These are phyloP conservation scores for Medicago ruthenica DNA, from an alignment of 306 rosid genomes.

Conservation along the genomic window DNA sequence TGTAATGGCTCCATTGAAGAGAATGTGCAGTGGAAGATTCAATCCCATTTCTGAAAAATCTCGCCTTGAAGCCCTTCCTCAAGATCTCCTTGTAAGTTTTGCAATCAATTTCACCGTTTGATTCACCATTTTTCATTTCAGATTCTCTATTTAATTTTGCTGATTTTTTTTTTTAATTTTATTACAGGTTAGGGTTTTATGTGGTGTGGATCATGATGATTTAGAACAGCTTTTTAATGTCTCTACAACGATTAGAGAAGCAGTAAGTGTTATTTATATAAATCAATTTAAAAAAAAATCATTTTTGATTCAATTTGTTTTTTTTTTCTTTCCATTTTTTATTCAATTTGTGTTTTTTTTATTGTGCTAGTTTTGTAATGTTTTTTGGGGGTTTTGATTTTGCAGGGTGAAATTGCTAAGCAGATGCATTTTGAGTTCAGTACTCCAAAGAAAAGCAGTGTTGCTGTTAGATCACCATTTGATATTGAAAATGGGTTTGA, in stretches of 20 bases:
- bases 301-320: background rate
- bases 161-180: background rate
- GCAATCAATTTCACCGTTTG: background rate
- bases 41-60: constrained; percentile 45
- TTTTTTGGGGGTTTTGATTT: constrained; percentile 14
- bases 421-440: constrained; percentile 68
- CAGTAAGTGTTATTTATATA: constrained; percentile 54
- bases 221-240: constrained; percentile 68
- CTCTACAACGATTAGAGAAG: constrained; percentile 69
- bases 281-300: background rate
- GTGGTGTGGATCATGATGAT: constrained; percentile 84
- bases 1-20: constrained; percentile 54
- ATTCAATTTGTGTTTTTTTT: background rate
- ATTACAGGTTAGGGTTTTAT: constrained; percentile 66
- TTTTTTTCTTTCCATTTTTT: too few relatives aligned
- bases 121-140: background rate
- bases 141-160: background rate
- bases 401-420: constrained; percentile 75
- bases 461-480: constrained; percentile 43
- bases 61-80: constrained; percentile 70
- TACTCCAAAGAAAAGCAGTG: constrained; percentile 68
- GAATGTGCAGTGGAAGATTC: constrained; percentile 46
- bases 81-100: constrained; percentile 73
- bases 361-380: constrained; percentile 32
- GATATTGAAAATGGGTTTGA: constrained; percentile 39